phyloP scores from a whole-genome alignment of 345 rosid genomes.

The Arabis alpina region DNA sequence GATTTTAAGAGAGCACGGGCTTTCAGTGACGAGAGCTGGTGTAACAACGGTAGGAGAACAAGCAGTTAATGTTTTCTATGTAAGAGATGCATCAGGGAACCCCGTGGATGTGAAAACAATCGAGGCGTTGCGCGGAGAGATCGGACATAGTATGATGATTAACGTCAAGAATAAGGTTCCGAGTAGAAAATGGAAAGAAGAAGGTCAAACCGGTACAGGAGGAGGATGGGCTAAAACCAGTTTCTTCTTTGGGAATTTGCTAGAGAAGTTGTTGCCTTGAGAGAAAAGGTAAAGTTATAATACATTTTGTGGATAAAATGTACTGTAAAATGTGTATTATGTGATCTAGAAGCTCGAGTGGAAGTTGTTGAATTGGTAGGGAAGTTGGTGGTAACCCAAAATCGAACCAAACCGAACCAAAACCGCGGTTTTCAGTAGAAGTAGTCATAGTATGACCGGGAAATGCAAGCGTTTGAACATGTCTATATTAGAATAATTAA shows the following conservation, averaged over 20 bases:
- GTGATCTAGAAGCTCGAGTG: conserved; percentile 29
- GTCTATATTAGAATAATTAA: conserved; percentile 36
- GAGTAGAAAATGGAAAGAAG: conserved; percentile 44
- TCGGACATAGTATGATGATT: conserved; percentile 83
- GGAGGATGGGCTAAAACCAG: conserved; percentile 84
- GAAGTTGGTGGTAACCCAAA: conserved; percentile 24
- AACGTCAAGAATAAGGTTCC: conserved; percentile 72
- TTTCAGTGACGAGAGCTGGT: conserved; percentile 81
- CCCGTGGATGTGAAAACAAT: conserved; percentile 78
- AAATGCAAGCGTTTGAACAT: conserved; percentile 25
- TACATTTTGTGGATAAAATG: conserved; percentile 38
- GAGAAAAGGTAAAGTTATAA: conserved; percentile 3
- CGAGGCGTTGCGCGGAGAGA: conserved; percentile 79
- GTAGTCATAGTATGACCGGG: conserved; percentile 27
- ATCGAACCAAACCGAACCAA: conserved; percentile 24
- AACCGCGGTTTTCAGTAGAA: conserved; percentile 28
- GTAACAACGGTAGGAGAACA: conserved; percentile 85
- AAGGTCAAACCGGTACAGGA: conserved; percentile 56
- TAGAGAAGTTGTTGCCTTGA: conserved; percentile 82
- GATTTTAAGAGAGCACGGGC: conserved; percentile 81
- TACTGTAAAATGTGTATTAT: conserved; percentile 38
- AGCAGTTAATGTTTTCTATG: conserved; percentile 86
- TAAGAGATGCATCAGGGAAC: conserved; percentile 84
- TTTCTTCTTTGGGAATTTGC: conserved; percentile 86
- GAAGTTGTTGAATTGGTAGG: conserved; percentile 28